phyloP scores from a whole-genome alignment of 2,329 filamentous ascomycete species.

The Stachybotrys echinatus region DNA sequence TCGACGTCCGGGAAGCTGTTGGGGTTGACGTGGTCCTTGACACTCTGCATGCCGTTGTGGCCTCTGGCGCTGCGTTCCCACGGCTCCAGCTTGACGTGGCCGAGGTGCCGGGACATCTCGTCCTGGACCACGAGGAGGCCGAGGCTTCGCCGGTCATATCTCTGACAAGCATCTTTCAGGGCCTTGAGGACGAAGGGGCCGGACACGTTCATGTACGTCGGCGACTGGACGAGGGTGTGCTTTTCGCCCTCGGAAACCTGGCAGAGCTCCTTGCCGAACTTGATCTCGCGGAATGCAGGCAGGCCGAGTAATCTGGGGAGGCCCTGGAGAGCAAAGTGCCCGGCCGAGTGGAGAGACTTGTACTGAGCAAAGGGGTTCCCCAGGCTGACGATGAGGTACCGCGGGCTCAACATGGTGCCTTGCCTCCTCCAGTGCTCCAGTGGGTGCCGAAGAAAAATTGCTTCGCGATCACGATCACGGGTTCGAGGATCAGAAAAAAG shows the following conservation, averaged over 20 bases:
- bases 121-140: slow-evolving; percentile 79
- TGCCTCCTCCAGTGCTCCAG: too few species aligned
- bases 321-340: slow-evolving; percentile 68
- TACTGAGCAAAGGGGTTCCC: slow-evolving; percentile 77
- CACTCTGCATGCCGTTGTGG: slow-evolving; percentile 71
- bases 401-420: slow-evolving; percentile 34
- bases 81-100: slow-evolving; percentile 58
- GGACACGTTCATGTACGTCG: slow-evolving; percentile 77
- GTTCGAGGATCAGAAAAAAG: too few species aligned
- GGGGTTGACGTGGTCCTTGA: slow-evolving; percentile 44
- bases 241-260: slow-evolving; percentile 41
- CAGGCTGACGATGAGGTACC: slow-evolving; percentile 77
- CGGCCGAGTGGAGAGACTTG: slow-evolving; percentile 80
- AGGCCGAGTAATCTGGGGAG: slow-evolving; percentile 43
- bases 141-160: slow-evolving; percentile 24
- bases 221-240: slow-evolving; percentile 68
- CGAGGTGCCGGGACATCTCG: slow-evolving; percentile 71
- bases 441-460: background rate
- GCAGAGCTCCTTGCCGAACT: slow-evolving; percentile 47
- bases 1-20: slow-evolving; percentile 32
- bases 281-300: slow-evolving; percentile 41
- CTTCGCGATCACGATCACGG: too few species aligned
- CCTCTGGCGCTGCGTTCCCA: slow-evolving; percentile 62
- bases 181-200: slow-evolving; percentile 65
- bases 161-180: slow-evolving; percentile 52